phyloP scores from a whole-genome alignment of 768 basidiomycete genomes.

The Boletus speciosus region DNA sequence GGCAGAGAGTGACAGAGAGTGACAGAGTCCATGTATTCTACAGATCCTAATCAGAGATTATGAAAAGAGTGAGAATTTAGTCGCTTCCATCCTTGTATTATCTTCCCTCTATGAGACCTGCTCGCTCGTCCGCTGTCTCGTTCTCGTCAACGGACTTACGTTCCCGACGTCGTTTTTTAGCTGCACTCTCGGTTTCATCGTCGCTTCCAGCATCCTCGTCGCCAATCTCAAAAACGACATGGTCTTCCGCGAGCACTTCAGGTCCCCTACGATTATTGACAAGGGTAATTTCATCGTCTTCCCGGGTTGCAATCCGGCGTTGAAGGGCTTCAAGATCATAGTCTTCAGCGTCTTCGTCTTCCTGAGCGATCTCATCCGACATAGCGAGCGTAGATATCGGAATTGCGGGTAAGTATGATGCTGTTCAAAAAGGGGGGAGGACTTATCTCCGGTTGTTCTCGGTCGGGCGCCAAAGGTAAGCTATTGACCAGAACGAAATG shows the following conservation, averaged over 20 bases:
- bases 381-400: slow-evolving; percentile 73
- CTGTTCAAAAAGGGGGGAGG: background rate
- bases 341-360: slow-evolving; percentile 91
- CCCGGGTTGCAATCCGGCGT: slow-evolving; percentile 45
- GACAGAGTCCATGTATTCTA: slow-evolving; percentile 35
- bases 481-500: slow-evolving; percentile 71
- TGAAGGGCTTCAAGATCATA: slow-evolving; percentile 82
- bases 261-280: slow-evolving; percentile 57
- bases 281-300: slow-evolving; percentile 68
- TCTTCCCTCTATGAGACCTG: slow-evolving; percentile 56
- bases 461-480: slow-evolving; percentile 94
- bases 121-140: slow-evolving; percentile 51
- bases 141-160: slow-evolving; percentile 48
- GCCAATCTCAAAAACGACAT: slow-evolving; percentile 88
- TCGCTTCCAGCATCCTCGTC: slow-evolving; percentile 72
- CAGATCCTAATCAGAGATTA: slow-evolving; percentile 22
- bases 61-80: slow-evolving; percentile 20
- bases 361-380: slow-evolving; percentile 95
- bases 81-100: slow-evolving; percentile 34
- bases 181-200: slow-evolving; percentile 51
- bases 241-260: slow-evolving; percentile 53
- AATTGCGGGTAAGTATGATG: slow-evolving; percentile 18
- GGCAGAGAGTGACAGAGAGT: background rate
- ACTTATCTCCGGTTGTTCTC: slow-evolving; percentile 83
- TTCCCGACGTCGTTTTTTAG: slow-evolving; percentile 48